Base-by-base conservation (phyloP, 2,329 filamentous ascomycete species). In the Colletotrichum sublineola region DNA sequence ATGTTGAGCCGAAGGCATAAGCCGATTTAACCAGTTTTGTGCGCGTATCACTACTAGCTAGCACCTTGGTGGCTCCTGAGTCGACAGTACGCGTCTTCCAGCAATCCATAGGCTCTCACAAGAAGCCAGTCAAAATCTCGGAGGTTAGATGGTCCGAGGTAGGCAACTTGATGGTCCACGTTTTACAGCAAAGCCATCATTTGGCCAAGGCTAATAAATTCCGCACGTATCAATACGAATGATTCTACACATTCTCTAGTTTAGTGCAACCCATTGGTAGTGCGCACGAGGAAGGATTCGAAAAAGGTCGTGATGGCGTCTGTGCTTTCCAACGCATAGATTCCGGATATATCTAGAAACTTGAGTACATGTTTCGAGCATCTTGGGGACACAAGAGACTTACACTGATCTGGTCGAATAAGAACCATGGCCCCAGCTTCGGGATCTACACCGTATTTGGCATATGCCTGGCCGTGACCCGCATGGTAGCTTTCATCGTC, bases 401-500 rank as follows among this genome's bases (percentile, higher is more conserved):
- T 86, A 80, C 94, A 91, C 77, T 92, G 90, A 81, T 94, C 92
- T 2, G 92, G 92, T 57, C 92, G 80, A 1, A 91, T 82, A 2
- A 91, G 81, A 0, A 92, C 86, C 11, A 90, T 80, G 71, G 88
- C 90, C 0, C 92, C 91, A 24, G 80, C 79, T 61, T 86, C 81
- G 18, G 75, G 77, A 73, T 90, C 84, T 1, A 94, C 83, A 0
- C 90, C 91, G 71, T 90, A 91, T 1, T 84, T 85, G 67, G 86
- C 81, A 75, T 93, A 89, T 0, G 85, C 83, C 11, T 83, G 75
- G 0, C 86, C 86, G 70, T 85, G 80, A 0, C 86, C 86, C 76
- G 89, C 85, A 74, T 89, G 84, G 76, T 89, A 87, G 42, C 83
- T 84, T 36, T 82, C 76, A 60, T 86, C 86, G 74, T 91, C 89